Base-by-base conservation (phyloP, 805 yeast species). In the Kodamaea hsintzibuensis region DNA sequence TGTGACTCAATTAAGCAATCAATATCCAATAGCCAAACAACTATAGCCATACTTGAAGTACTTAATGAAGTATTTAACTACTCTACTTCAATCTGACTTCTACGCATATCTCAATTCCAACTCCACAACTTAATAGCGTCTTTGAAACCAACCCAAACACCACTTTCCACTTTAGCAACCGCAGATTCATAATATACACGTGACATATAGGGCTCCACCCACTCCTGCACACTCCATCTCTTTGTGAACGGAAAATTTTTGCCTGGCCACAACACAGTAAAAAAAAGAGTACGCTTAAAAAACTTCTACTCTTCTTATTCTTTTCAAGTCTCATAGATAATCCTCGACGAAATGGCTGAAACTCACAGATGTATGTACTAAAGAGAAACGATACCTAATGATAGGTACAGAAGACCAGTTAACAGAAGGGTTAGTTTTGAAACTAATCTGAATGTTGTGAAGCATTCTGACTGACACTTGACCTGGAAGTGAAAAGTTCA, bases 311-410 rank as follows among this genome's bases (percentile, higher is more conserved):
- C 50, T 46, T 40, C 51, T 30, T 45, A 50, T 51, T 51, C 54
- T 51, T 51, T 51, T 51, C 49, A 48, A 51, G 50, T 46, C 52
- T 39, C 25, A 35, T 51, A 40, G 53, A 50, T 42, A 50, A 40
- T 22, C 25, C 49, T 44, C 44, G 58, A 58, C 65, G 83, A 78
- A 81, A 90, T 90, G 96, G 91, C 96, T 83, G 96, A 89, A 85
- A 87, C 96, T 77, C 96, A 90, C 83, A 90, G 97, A 91, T 88
- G 96, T 89, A 90, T 80, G 96, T 89, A 66, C 59, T 47, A 38
- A 37, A 48, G 22, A 13, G 46, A 5, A 18, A 3, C 3, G 27
- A 18, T 19, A 44, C 47, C 35, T 12, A 19, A 14, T 7, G 18
- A 12, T 27, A 17, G 12, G 3, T 8, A 18, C 5, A 39, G 25